These are phyloP conservation scores for Phytophthora meadii DNA, from an alignment of 352 stramenopile genomes.

Conservation along the genomic window DNA sequence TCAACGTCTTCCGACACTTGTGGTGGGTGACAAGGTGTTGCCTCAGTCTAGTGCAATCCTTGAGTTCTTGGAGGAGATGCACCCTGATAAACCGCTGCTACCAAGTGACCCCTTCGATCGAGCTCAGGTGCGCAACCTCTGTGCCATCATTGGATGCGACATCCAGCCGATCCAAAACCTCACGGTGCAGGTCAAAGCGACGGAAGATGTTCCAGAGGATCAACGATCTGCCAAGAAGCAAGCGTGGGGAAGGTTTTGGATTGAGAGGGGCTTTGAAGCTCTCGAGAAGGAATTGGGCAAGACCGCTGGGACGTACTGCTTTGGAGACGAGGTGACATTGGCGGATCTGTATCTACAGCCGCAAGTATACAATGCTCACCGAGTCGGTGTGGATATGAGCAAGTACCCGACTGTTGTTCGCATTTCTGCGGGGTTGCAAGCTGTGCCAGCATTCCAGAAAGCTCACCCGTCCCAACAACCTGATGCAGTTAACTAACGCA, in stretches of 20 bases:
- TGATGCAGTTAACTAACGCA: conserved; percentile 49
- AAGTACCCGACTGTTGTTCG: conserved; percentile 89
- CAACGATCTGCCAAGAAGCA: conserved; percentile 53
- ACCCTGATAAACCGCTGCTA: conserved; percentile 74
- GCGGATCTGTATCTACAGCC: conserved; percentile 92
- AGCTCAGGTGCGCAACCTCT: conserved; percentile 87
- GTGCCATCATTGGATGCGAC: conserved; percentile 91
- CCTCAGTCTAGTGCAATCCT: conserved; percentile 93
- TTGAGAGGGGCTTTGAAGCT: conserved; percentile 83
- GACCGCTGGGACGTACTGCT: conserved; percentile 69
- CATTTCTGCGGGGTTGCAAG: conserved; percentile 70
- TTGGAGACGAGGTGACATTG: conserved; percentile 85
- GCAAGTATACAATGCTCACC: conserved; percentile 93
- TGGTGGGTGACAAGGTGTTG: conserved; percentile 77
- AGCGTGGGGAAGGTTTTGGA: conserved; percentile 69
- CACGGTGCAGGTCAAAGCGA: conserved; percentile 62
- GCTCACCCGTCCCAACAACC: conserved; percentile 85
- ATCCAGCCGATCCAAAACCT: conserved; percentile 94
- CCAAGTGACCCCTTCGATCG: conserved; percentile 73
- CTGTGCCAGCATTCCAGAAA: conserved; percentile 83
- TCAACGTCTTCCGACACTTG: conserved; percentile 83
- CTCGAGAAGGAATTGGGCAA: conserved; percentile 77
- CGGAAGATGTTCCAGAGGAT: conserved; percentile 54
- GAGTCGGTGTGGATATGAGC: conserved; percentile 89
- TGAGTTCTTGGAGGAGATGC: conserved; percentile 93